phyloP scores from a whole-genome alignment of 352 stramenopile genomes.

The Blastocystis sp. region DNA sequence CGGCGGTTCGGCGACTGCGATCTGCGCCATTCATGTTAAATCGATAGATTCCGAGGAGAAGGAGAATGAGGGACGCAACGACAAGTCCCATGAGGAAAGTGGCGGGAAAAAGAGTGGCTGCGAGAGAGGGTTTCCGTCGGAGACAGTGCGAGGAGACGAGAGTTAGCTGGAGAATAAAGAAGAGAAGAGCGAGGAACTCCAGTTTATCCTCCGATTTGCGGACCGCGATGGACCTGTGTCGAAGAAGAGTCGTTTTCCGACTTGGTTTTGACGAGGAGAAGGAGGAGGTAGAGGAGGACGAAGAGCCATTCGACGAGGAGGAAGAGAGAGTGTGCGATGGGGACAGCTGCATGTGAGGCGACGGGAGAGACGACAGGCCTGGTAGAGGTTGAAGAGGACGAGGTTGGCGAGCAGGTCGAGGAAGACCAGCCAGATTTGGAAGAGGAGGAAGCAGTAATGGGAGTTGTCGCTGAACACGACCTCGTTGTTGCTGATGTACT shows the following conservation, averaged over 20 bases:
- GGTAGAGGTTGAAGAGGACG: neutral
- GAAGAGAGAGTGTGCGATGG: neutral
- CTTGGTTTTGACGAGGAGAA: neutral
- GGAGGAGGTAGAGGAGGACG: neutral
- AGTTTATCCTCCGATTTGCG: neutral
- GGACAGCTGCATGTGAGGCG: neutral
- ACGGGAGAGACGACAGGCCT: neutral
- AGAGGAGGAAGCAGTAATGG: constrained; percentile 11
- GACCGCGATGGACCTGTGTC: neutral
- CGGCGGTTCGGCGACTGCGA: neutral
- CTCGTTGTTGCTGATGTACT: constrained; percentile 37
- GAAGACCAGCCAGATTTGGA: constrained; percentile 5
- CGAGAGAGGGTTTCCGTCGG: neutral
- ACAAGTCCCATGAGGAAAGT: neutral
- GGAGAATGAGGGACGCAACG: neutral
- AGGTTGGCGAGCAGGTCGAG: neutral
- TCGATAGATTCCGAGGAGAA: neutral
- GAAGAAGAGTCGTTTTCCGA: neutral
- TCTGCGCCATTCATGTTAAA: neutral
- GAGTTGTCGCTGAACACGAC: constrained; percentile 27
- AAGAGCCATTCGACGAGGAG: neutral
- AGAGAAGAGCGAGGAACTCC: neutral
- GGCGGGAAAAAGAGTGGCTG: neutral
- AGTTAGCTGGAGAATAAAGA: neutral
- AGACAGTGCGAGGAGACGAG: neutral